Evolutionary conservation across 169 alveolate genomes (phyloP), one percentile per base, ranked within the genome.

Genomic region (Plasmodium adleri): DNA sequence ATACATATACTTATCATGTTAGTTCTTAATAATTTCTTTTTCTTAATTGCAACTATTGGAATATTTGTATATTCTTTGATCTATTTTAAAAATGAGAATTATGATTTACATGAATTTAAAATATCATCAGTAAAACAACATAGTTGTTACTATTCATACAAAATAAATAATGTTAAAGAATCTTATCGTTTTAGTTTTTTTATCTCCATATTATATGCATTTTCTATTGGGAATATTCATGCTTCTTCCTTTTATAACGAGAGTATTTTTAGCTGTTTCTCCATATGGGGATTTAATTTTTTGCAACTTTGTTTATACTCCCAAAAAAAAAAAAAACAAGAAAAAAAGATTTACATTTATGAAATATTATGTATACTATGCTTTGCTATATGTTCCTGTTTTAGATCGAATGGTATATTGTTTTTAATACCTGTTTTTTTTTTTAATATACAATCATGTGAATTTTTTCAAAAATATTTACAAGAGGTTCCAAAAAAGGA

Each of bases 351-450:
- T 39, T 56, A 24, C 15, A 7, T 50, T 32, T 86, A 71, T 39
- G 92, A 86, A 45, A 22, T 86, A 66, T 86, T 72, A 20, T 50
- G 78, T 17, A 87, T 86, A 6, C 1, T 86, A 28, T 71, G 52
- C 1, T 86, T 86, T 62, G 71, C 56, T 15, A 17, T 72, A 47
- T 86, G 88, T 13, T 86, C 88, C 24, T 60, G 12, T 28, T 74
- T 91, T 66, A 68, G 96, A 22, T 94, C 96, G 0, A 94, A 94
- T 50, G 95, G 95, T 0, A 75, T 92, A 24, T 63, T 94, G n/a
- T 63, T 92, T 20, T 74, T 92, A 63, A 68, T 90, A 17, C 96
- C 96, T 7, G 93, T 94, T 62, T 92, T 93, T 60, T 86, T 94
- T 50, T 92, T 73, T 75, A 87, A 71, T 20, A 39, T 94, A 7